Conservation (phyloP, 495 filamentous ascomycete species). For the Cladorrhinum samala region DNA sequence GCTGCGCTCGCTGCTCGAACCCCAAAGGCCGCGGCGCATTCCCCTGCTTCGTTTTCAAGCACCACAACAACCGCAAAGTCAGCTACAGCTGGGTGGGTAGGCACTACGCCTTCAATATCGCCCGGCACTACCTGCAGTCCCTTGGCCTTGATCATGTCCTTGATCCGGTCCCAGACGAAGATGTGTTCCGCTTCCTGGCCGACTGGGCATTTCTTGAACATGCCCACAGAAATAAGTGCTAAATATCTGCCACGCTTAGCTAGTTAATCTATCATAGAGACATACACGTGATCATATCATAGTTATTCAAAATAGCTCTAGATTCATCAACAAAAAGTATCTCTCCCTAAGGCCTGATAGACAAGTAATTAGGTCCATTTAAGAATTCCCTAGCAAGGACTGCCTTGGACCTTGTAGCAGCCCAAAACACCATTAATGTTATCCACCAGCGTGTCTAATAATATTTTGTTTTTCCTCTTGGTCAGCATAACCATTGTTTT, state of each 20-base stretch:
- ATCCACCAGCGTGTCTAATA: conserved; percentile 20
- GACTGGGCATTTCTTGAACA: neutral
- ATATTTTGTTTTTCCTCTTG: no score
- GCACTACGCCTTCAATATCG: neutral
- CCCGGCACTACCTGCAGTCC: neutral
- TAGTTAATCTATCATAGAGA: neutral
- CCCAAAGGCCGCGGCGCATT: neutral
- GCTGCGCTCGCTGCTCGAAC: neutral
- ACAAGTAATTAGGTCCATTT: no score
- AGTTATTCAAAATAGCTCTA: no score
- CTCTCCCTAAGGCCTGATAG: no score
- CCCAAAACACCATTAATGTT: conserved; percentile 22
- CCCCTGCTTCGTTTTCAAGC: neutral
- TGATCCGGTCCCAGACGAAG: neutral
- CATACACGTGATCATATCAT: no score
- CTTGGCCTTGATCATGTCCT: neutral
- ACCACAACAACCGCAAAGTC: neutral
- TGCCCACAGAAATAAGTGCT: neutral
- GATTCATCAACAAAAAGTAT: no score
- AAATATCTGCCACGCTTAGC: no score
- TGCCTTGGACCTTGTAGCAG: conserved; percentile 14
- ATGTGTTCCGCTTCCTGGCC: neutral
- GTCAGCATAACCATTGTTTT: no score
- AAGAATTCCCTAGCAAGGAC: conserved; percentile 9
- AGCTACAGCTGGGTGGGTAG: neutral